Percentiles rank a stretch among this genome's conserved stretches.
These are phyloP conservation scores for Pythium brassicae DNA, from an alignment of 352 stramenopile genomes.

Conservation along the genomic window DNA sequence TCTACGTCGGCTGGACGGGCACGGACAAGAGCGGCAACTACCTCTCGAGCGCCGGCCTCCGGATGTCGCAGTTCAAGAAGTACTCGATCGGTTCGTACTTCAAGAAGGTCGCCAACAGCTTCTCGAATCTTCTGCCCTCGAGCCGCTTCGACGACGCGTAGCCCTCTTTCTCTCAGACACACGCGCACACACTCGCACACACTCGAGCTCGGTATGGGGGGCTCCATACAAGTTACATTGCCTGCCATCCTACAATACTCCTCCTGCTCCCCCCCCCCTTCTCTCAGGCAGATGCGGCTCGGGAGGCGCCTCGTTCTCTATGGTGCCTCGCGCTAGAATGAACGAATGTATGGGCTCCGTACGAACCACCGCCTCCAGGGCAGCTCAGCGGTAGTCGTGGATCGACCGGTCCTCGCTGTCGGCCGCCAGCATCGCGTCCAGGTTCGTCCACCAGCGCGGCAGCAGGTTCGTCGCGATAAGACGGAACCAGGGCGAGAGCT, in stretches of 20 bases:
- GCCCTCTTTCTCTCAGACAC: no score
- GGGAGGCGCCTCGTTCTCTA: no score
- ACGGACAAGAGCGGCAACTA: constrained; percentile 79
- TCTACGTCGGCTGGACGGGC: constrained; percentile 79
- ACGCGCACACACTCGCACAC: not conserved
- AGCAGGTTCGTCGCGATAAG: constrained; percentile 69
- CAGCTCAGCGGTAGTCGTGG: constrained; percentile 46
- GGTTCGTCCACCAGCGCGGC: constrained; percentile 67
- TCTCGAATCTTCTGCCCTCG: constrained; percentile 39
- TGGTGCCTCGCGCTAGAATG: no score
- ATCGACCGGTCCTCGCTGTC: constrained; percentile 50
- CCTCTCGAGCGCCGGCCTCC: constrained; percentile 65
- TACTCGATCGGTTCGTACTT: constrained; percentile 82
- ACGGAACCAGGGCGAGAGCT: constrained; percentile 84
- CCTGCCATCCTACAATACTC: no score
- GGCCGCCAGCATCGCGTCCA: constrained; percentile 53
- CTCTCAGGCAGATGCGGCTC: no score
- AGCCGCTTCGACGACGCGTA: constrained; percentile 44
- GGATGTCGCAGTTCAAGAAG: constrained; percentile 81
- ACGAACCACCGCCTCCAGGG: not conserved
- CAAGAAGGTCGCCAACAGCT: constrained; percentile 51
- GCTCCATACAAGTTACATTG: no score
- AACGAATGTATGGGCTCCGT: no score
- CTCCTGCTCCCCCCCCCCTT: no score
- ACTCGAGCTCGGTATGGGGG: no score